These are phyloP conservation scores for Aphanomyces stellatus DNA, from an alignment of 352 stramenopile genomes.

Conservation along the genomic window DNA sequence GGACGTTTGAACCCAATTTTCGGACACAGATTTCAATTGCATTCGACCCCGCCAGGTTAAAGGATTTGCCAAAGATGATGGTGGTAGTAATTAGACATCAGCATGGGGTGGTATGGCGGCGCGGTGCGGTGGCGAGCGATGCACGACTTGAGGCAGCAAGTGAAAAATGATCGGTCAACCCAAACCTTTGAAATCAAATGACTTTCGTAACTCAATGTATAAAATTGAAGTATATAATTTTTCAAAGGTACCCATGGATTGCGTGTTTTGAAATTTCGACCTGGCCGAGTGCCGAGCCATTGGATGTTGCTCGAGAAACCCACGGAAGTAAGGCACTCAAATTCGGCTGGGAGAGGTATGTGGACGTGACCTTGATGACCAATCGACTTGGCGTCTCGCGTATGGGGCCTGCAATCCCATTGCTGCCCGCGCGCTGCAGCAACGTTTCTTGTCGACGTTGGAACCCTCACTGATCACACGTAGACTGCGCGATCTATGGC, in stretches of 20 bases:
- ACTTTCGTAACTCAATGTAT: slow-evolving; percentile 18
- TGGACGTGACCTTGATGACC: neutral
- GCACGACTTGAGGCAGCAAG: neutral
- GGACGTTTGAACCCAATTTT: no score
- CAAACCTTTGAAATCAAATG: neutral
- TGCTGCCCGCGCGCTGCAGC: no score
- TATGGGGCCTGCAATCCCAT: neutral
- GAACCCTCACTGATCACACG: no score
- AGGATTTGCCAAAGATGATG: neutral
- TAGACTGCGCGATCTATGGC: slow-evolving; percentile 76
- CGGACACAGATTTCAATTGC: no score
- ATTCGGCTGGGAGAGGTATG: slow-evolving; percentile 42
- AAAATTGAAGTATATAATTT: slow-evolving; percentile 1
- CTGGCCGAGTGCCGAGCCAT: neutral
- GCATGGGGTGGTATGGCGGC: neutral
- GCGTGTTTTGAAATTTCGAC: slow-evolving; percentile 5
- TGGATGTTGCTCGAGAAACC: slow-evolving; percentile 79
- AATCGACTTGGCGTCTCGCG: neutral
- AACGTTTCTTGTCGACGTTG: no score
- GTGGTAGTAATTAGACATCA: no score
- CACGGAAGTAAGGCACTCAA: slow-evolving; percentile 63
- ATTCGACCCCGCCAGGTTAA: no score
- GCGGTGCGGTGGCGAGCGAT: neutral
- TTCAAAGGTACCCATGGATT: slow-evolving; percentile 2
- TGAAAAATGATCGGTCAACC: neutral